These are phyloP conservation scores for Cryphonectria parasitica DNA, from an alignment of 2,329 filamentous ascomycete species.

Conservation along the genomic window DNA sequence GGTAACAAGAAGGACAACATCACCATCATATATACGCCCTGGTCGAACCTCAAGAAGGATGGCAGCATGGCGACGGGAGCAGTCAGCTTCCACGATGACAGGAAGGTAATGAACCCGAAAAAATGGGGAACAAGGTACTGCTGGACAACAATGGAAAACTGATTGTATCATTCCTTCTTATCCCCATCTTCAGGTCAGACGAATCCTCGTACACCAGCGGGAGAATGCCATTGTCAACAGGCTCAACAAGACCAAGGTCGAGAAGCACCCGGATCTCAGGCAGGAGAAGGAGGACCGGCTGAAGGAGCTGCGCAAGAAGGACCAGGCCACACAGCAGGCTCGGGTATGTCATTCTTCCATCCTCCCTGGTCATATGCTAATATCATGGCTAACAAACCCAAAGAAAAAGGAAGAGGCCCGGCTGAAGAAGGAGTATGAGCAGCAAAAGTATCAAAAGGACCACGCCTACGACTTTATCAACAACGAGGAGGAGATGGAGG, in stretches of 20 bases:
- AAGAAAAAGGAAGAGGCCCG: conserved; percentile 78
- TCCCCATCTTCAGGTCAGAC: conserved; percentile 67
- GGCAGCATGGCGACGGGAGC: conserved; percentile 95
- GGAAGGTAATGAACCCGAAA: conserved; percentile 54
- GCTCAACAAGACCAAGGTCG: conserved; percentile 94
- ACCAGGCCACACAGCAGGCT: conserved; percentile 64
- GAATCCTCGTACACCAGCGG: conserved; percentile 75
- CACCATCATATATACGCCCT: conserved; percentile 95
- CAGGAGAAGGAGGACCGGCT: conserved; percentile 80
- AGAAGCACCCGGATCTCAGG: conserved; percentile 82
- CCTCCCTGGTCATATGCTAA: conserved; percentile 10
- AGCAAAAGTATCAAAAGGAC: conserved; percentile 94
- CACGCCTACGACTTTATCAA: conserved; percentile 96
- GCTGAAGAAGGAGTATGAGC: conserved; percentile 77
- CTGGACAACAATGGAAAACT: not conserved
- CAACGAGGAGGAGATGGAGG: conserved; percentile 77
- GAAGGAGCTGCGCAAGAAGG: conserved; percentile 71
- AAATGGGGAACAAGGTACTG: not conserved
- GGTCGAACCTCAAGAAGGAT: conserved; percentile 92
- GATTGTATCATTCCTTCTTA: not conserved
- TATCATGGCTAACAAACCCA: conserved; percentile 66
- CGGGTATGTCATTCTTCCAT: conserved; percentile 54
- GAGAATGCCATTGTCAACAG: conserved; percentile 94
- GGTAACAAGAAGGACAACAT: conserved; percentile 99
- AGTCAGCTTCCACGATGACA: conserved; percentile 89